Evolutionary conservation across 345 rosid species (phyloP).

Genomic region (Rhizophora mangle): DNA sequence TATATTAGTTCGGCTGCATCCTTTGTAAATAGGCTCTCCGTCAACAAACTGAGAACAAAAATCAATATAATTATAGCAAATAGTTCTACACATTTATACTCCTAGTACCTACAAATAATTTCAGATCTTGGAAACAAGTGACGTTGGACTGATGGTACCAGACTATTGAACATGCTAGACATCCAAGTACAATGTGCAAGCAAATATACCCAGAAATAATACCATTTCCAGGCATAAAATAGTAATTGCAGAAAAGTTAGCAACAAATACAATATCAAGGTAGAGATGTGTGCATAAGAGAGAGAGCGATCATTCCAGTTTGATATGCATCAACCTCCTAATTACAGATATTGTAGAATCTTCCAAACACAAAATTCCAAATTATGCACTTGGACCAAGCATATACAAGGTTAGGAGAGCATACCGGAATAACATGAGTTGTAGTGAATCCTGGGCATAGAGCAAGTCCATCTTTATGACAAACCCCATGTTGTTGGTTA

Average conservation of each 20-base stretch:
- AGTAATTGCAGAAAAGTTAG: not conserved
- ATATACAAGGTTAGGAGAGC: slow-evolving; percentile 14
- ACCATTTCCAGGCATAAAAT: not conserved
- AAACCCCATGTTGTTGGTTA: slow-evolving; percentile 75
- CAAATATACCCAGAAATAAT: slow-evolving; percentile 5
- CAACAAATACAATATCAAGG: not conserved
- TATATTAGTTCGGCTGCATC: slow-evolving; percentile 77
- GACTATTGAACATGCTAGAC: not conserved
- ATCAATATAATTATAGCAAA: not conserved
- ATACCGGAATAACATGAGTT: slow-evolving; percentile 82
- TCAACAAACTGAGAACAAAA: slow-evolving; percentile 59
- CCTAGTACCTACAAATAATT: too few relatives aligned
- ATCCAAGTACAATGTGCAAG: not conserved
- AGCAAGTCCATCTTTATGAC: slow-evolving; percentile 81
- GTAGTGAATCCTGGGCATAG: slow-evolving; percentile 84
- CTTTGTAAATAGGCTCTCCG: slow-evolving; percentile 81
- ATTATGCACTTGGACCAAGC: not conserved
- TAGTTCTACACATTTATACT: not conserved
- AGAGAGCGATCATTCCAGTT: not conserved
- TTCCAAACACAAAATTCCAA: not conserved
- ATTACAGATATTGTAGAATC: not conserved
- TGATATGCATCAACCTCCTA: not conserved
- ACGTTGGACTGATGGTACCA: not conserved
- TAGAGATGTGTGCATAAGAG: not conserved
- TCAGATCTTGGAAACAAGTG: too few relatives aligned